Base-by-base conservation (phyloP, 306 rosid genomes). In the Sphenostylis stenocarpa region DNA sequence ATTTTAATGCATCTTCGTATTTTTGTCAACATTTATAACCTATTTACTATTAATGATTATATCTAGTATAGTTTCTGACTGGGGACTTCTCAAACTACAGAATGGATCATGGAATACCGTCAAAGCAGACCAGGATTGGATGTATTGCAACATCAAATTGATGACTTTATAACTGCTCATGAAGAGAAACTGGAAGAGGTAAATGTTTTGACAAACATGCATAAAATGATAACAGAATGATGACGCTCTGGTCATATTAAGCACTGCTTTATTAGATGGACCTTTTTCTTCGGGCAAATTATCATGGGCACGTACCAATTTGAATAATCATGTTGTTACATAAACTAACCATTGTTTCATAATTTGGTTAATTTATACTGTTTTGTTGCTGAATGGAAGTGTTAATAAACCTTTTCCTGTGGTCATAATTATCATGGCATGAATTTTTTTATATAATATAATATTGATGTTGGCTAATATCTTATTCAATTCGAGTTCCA, bases 141-240 rank as follows among this genome's bases (percentile, higher is more conserved):
- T 61, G 80, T 81, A 33, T 88, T 95, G 88, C 91, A 88, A 73
- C 78, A 84, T 67, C 88, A 84, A 64, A 88, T 95, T 26, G 93
- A 95, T 48, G 90, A 90, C 45, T 95, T 88, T 62, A 80, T 90
- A 65, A 83, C 79, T 36, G 81, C 84, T n/a, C 88, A 92, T 11
- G 98, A 95, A 80, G 93, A 43, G 43, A 80, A 82, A 76, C 49
- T 89, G 28, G 96, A 92, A 81, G 87, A 85, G 96, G 97, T 95
- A 85, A 66, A 9, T 38, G 11, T 38, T 38, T 9, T 38, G 12
- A 38, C 43, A 9, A 53, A 65, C 36, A 9, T 61, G 36, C 31
- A 4, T 76, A 3, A 48, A 14, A 28, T 82, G 7, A 47, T 47
- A 64, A 71, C 9, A 24, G 31, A 60, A 38, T 58, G 70, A 55